Percentiles rank a stretch among this genome's conserved stretches.
phyloP scores from a whole-genome alignment of 2,329 filamentous ascomycete species.

The Diaporthe aspalathi region DNA sequence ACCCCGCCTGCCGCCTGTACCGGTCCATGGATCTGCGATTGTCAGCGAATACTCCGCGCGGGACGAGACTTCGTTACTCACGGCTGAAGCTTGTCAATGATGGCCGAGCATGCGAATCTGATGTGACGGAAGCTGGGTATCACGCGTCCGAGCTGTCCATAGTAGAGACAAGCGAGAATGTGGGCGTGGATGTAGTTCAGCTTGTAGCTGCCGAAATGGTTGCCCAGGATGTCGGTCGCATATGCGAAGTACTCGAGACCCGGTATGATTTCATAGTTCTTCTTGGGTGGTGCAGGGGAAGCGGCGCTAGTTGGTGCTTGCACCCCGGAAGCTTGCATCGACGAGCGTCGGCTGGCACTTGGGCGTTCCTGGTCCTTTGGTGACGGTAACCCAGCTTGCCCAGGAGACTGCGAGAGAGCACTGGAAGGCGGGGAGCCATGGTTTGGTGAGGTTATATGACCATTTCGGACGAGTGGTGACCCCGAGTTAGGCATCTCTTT shows the following conservation, averaged over 20 bases:
- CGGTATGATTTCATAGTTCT: slow-evolving; percentile 87
- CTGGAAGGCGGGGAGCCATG: slow-evolving; percentile 66
- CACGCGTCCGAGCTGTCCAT: slow-evolving; percentile 86
- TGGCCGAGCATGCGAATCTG: slow-evolving; percentile 64
- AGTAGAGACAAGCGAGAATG: slow-evolving; percentile 87
- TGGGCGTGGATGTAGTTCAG: slow-evolving; percentile 87
- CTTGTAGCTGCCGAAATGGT: slow-evolving; percentile 80
- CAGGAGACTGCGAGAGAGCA: slow-evolving; percentile 56
- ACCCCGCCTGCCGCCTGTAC: slow-evolving; percentile 43
- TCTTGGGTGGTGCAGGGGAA: slow-evolving; percentile 44
- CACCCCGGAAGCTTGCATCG: slow-evolving; percentile 53
- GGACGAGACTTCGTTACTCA: slow-evolving; percentile 54
- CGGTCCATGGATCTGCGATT: slow-evolving; percentile 60
- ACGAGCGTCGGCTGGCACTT: slow-evolving; percentile 61
- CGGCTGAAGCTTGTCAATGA: slow-evolving; percentile 81
- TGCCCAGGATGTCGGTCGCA: slow-evolving; percentile 87
- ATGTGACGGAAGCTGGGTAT: slow-evolving; percentile 82
- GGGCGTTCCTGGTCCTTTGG: slow-evolving; percentile 63
- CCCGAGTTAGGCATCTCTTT: slow-evolving; percentile 50
- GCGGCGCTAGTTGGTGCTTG: slow-evolving; percentile 44
- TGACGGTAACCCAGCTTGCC: slow-evolving; percentile 59
- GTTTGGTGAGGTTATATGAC: slow-evolving; percentile 61
- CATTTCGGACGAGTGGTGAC: slow-evolving; percentile 61
- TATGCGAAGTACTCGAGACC: slow-evolving; percentile 91
- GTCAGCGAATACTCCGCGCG: background rate